These are phyloP conservation scores for Bryopsis sp. DNA, from an alignment of 139 green algal genomes.

Conservation along the genomic window DNA sequence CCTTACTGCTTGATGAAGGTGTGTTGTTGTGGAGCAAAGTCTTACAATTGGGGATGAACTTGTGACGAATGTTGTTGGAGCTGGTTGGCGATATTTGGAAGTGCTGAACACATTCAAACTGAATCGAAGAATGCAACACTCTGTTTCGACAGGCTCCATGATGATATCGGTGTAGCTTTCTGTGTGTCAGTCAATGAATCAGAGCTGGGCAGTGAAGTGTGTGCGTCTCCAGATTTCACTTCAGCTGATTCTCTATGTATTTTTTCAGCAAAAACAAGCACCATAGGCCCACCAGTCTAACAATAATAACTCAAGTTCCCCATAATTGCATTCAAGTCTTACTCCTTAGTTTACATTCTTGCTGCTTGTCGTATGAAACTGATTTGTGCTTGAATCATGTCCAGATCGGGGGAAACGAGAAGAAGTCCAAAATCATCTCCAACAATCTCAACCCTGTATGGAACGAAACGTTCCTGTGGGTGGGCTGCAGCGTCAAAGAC, in stretches of 20 bases:
- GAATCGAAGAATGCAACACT: not conserved
- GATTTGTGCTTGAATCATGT: not conserved
- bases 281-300: not conserved
- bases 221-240: not conserved
- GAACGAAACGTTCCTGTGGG: constrained; percentile 17
- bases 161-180: not conserved
- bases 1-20: constrained; percentile 12
- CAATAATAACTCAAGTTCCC: not conserved
- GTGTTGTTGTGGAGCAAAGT: not conserved
- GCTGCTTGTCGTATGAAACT: not conserved
- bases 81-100: not conserved
- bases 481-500: not conserved
- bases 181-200: not conserved
- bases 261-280: not conserved
- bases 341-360: not conserved
- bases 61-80: not conserved
- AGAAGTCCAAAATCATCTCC: constrained; percentile 14
- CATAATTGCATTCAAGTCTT: not conserved
- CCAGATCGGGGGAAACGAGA: constrained; percentile 13
- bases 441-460: constrained; percentile 15
- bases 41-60: not conserved
- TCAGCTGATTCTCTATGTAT: not conserved
- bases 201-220: not conserved
- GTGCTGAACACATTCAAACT: not conserved
- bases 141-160: not conserved